These are phyloP conservation scores for Cladophialophora immunda DNA, from an alignment of 2,329 filamentous ascomycete species.

Conservation along the genomic window DNA sequence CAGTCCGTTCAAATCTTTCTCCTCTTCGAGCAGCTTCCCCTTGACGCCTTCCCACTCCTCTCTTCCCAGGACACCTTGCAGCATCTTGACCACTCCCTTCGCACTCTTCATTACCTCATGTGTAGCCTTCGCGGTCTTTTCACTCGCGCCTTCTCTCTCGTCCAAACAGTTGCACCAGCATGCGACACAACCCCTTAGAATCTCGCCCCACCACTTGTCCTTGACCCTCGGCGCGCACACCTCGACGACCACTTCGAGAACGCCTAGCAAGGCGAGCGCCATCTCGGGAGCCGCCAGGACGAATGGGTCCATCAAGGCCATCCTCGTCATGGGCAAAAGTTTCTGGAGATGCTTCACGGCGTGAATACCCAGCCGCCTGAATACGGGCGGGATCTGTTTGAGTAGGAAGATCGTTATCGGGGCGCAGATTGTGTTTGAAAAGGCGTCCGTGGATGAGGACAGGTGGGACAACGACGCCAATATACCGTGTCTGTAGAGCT, in stretches of 20 bases:
- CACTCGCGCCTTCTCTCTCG: constrained; percentile 43
- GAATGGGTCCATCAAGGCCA: constrained; percentile 75
- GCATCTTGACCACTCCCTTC: constrained; percentile 42
- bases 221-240: constrained; percentile 75
- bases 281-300: constrained; percentile 63
- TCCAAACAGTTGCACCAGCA: constrained; percentile 68
- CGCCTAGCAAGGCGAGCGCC: constrained; percentile 61
- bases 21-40: constrained; percentile 45
- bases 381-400: constrained; percentile 42
- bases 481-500: constrained; percentile 53
- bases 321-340: constrained; percentile 72
- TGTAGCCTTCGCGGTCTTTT: constrained; percentile 17
- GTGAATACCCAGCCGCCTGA: constrained; percentile 49
- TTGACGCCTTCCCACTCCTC: constrained; percentile 38
- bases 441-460: constrained; percentile 51
- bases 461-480: constrained; percentile 53
- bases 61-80: constrained; percentile 39
- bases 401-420: constrained; percentile 59
- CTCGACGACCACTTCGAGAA: constrained; percentile 66
- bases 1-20: constrained; percentile 47
- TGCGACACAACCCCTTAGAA: constrained; percentile 68
- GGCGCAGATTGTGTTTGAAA: constrained; percentile 53
- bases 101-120: constrained; percentile 39
- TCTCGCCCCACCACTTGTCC: constrained; percentile 65
- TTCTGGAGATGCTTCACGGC: constrained; percentile 61